Conservation (phyloP, 176 grass and related monocot genomes). For the Microstegium vimineum region DNA sequence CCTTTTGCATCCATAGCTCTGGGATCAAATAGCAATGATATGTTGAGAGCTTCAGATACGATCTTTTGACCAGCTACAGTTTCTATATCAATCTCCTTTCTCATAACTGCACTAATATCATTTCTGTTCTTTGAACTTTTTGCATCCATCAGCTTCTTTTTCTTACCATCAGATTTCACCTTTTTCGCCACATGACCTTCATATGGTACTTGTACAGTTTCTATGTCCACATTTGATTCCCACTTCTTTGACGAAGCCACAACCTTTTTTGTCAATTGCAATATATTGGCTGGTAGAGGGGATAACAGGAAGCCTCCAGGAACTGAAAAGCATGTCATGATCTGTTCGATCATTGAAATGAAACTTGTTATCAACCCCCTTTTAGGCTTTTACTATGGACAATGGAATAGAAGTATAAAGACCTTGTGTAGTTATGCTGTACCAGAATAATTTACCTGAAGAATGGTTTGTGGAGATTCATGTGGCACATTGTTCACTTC, state of each 20-base stretch:
- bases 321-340: constrained; percentile 72
- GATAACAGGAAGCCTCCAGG: constrained; percentile 77
- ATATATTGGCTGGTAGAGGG: constrained; percentile 51
- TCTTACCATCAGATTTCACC: constrained; percentile 52
- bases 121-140: constrained; percentile 48
- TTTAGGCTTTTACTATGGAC: constrained; percentile 1
- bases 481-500: constrained; percentile 47
- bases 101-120: constrained; percentile 38
- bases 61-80: constrained; percentile 38
- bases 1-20: constrained; percentile 34
- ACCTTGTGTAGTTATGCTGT: constrained; percentile 8
- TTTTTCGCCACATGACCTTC: constrained; percentile 52
- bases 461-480: constrained; percentile 85
- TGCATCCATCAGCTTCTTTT: constrained; percentile 33
- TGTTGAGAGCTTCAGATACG: constrained; percentile 43
- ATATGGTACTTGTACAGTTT: constrained; percentile 37
- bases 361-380: constrained; percentile 20
- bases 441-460: constrained; percentile 61
- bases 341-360: constrained; percentile 53
- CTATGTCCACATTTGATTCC: constrained; percentile 29
- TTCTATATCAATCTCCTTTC: constrained; percentile 51
- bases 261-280: constrained; percentile 62
- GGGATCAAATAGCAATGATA: constrained; percentile 35
- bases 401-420: constrained; percentile 19
- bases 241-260: constrained; percentile 46